Percentiles rank a stretch among this genome's conserved stretches.
phyloP scores from a whole-genome alignment of 139 green algal species.

The Protoeuglena noctilucae region DNA sequence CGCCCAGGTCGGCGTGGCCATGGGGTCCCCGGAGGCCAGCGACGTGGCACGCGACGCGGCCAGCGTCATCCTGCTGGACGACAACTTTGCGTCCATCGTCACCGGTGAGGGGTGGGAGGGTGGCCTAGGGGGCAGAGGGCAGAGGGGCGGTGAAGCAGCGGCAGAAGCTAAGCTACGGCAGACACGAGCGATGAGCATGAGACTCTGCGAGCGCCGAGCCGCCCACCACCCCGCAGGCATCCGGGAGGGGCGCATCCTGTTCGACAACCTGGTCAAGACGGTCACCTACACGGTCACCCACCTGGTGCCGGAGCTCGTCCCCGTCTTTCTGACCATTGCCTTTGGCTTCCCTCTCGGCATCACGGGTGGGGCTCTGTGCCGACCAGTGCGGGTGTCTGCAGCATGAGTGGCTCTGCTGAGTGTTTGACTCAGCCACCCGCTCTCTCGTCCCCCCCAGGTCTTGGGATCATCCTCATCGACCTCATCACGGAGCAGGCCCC shows the following conservation, averaged over 20 bases:
- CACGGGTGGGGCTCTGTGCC: too few relatives aligned
- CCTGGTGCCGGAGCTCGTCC: slow-evolving; percentile 54
- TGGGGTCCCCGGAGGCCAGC: slow-evolving; percentile 41
- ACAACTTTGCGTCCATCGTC: slow-evolving; percentile 78
- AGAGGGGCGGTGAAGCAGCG: too few relatives aligned
- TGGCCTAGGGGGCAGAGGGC: too few relatives aligned
- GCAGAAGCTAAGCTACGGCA: too few relatives aligned
- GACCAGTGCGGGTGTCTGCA: too few relatives aligned
- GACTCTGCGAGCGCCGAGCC: too few relatives aligned
- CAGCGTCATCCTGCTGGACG: slow-evolving; percentile 28
- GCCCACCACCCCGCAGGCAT: too few relatives aligned
- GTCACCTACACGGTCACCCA: slow-evolving; percentile 64
- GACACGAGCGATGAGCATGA: too few relatives aligned
- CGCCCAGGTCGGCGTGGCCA: slow-evolving; percentile 58
- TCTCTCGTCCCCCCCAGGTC: too few relatives aligned
- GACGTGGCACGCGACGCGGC: slow-evolving; percentile 55
- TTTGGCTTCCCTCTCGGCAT: slow-evolving; percentile 38
- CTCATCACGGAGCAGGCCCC: slow-evolving; percentile 58
- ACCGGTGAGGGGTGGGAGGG: too few relatives aligned
- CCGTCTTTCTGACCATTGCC: slow-evolving; percentile 49
- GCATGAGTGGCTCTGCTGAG: too few relatives aligned
- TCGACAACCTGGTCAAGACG: slow-evolving; percentile 75
- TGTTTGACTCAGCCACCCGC: too few relatives aligned
- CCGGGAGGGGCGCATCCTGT: slow-evolving; percentile 64
- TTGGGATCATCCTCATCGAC: slow-evolving; percentile 67